These are phyloP conservation scores for Canariomyces notabilis DNA, from an alignment of 2,329 filamentous ascomycete species.

Conservation along the genomic window DNA sequence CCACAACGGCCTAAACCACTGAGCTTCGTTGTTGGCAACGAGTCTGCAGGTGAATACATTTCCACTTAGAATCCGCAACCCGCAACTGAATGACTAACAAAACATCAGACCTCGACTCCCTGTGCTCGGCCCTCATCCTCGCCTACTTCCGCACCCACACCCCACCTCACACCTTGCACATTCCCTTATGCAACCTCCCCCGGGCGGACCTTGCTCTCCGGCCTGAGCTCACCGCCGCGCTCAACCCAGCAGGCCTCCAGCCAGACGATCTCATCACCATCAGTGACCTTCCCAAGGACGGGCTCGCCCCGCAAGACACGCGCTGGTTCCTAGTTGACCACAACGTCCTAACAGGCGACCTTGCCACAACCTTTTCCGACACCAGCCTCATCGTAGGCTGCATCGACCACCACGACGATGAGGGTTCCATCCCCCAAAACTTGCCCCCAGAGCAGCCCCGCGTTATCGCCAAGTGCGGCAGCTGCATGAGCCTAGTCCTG, in stretches of 20 bases:
- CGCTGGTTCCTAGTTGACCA: constrained; percentile 76
- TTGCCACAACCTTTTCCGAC: constrained; percentile 42
- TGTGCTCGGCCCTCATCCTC: constrained; percentile 67
- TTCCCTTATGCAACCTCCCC: constrained; percentile 69
- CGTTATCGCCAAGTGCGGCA: constrained; percentile 62
- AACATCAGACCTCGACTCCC: constrained; percentile 68
- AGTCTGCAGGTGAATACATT: constrained; percentile 55
- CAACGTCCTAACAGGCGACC: constrained; percentile 61
- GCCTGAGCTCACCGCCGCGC: constrained; percentile 64
- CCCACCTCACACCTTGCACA: constrained; percentile 51
- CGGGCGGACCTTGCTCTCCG: constrained; percentile 64
- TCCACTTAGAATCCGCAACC: not conserved
- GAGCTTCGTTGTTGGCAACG: constrained; percentile 62
- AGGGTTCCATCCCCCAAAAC: constrained; percentile 46
- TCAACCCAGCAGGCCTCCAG: constrained; percentile 54
- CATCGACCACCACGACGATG: constrained; percentile 77
- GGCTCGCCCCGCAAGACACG: constrained; percentile 50
- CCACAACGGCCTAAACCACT: constrained; percentile 44
- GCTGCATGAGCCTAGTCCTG: constrained; percentile 66
- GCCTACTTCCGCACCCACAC: constrained; percentile 66
- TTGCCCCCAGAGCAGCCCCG: constrained; percentile 43
- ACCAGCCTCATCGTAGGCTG: constrained; percentile 52
- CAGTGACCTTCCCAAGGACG: constrained; percentile 40
- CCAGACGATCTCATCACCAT: constrained; percentile 60
- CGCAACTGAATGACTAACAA: not conserved